Base-by-base conservation (phyloP, 2,329 filamentous ascomycete species). In the Penicillium sp. region DNA sequence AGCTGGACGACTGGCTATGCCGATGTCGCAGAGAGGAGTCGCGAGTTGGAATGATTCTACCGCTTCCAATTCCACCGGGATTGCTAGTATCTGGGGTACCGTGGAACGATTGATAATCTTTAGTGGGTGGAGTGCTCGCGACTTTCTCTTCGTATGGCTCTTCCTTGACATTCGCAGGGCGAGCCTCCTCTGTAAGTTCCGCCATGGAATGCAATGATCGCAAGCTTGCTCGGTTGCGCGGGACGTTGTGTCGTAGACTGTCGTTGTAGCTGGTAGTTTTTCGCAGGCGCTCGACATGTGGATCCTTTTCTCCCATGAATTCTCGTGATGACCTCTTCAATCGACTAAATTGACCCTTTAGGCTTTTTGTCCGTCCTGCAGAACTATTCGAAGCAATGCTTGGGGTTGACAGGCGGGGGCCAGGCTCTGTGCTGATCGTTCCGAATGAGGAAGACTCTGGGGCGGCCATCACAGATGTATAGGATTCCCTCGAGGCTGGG, bases 21-120 rank as follows among this genome's bases (percentile, higher is more conserved):
- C 62, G 58, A 45, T 66, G 89, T 50, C 83, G 78, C 36, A 90
- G 75, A 38, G 88, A 91, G 1, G 88, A 91, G 55, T 89, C 87
- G 55, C 88, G 82, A 8, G 80, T 73, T 0, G 89, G 89, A 53
- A 91, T 89, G 8, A 81, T 74, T 49, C 82, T 78, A 2, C 82
- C 80, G 53, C 77, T 81, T 27, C 77, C 68, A 64, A 78, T 73
- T 8, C 71, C 70, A 27, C 73, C 70, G 21, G 73, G 73, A 33
- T 70, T 75, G 49, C 62, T 65, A 25, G 60, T 56, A 38, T 72
- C 71, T 4, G 66, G 65, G 2, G 65, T 62, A 44, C 61, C 66
- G 53, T 71, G 68, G 43, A 66, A 60, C 6, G 69, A 69, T 13
- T 75, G 77, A 51, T 77, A 72, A 53, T 77, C 78, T 39, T 63